A percentile compares a stretch with the other conserved stretches of the same genome.
phyloP scores from a whole-genome alignment of 768 basidiomycete genomes.

The Kwoniella botswanensis region DNA sequence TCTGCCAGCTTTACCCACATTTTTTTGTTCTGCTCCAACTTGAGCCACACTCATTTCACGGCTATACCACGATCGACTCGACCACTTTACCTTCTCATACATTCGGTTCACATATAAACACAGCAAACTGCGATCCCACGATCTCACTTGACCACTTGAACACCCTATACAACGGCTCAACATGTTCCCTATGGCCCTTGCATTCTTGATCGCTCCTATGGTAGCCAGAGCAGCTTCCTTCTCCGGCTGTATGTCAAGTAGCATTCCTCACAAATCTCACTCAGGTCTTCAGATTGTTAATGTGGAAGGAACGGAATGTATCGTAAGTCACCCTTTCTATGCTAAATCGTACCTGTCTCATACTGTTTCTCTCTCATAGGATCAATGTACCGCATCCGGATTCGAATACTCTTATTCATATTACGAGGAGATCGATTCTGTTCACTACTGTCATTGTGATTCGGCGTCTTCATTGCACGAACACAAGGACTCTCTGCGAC shows the following conservation, averaged over 20 bases:
- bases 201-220: constrained; percentile 2
- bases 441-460: constrained; percentile 21
- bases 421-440: constrained; percentile 18
- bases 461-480: background rate
- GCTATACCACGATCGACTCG: background rate
- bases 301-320: constrained; percentile 12
- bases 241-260: constrained; percentile 19
- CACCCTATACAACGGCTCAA: background rate
- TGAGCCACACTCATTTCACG: background rate
- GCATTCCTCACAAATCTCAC: constrained; percentile 5
- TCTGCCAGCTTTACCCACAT: constrained; percentile 15
- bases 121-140: too few species aligned
- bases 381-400: constrained; percentile 22
- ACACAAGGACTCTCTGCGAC: constrained; percentile 7
- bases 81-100: background rate
- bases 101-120: background rate
- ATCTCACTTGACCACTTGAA: too few species aligned
- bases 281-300: constrained; percentile 3
- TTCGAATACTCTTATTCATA: constrained; percentile 26
- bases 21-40: background rate
- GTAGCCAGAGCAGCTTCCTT: constrained; percentile 16
- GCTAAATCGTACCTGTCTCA: background rate
- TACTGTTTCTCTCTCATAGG: background rate
- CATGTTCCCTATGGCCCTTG: constrained; percentile 3
- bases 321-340: background rate